These are phyloP conservation scores for Coelastrella sp. DNA, from an alignment of 139 green algal genomes.

Conservation along the genomic window DNA sequence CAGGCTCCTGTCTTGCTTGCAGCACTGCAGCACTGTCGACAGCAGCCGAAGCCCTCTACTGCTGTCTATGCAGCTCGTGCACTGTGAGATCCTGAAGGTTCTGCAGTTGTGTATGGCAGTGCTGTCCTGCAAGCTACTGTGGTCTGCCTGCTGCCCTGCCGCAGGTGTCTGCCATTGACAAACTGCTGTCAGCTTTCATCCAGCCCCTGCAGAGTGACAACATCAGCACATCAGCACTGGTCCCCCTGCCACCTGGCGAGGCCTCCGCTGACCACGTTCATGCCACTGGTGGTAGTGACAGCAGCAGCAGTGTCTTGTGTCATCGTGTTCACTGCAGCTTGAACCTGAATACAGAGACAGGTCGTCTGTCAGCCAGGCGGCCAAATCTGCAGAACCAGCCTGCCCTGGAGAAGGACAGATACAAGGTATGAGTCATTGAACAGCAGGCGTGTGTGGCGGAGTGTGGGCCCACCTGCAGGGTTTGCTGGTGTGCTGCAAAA, in stretches of 20 bases:
- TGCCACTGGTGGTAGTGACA: background rate
- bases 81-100: background rate
- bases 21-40: background rate
- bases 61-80: background rate
- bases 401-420: constrained; percentile 98
- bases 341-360: constrained; percentile 99
- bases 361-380: constrained; percentile 86
- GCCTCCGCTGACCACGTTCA: background rate
- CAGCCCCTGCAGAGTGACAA: constrained; percentile 86
- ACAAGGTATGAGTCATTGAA: constrained; percentile 72
- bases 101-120: background rate
- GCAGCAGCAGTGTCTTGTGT: background rate
- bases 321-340: constrained; percentile 93
- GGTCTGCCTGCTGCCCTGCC: background rate
- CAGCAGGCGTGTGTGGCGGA: background rate
- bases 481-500: background rate
- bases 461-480: background rate
- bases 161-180: constrained; percentile 91
- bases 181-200: constrained; percentile 96
- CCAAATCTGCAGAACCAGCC: constrained; percentile 99
- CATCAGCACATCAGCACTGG: constrained; percentile 64
- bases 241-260: background rate
- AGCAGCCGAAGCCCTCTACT: background rate
- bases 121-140: background rate
- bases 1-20: background rate